Percentiles rank a stretch among this genome's conserved stretches.
Evolutionary conservation across 768 basidiomycete genomes (phyloP).

Genomic region (Boletus edulis): DNA sequence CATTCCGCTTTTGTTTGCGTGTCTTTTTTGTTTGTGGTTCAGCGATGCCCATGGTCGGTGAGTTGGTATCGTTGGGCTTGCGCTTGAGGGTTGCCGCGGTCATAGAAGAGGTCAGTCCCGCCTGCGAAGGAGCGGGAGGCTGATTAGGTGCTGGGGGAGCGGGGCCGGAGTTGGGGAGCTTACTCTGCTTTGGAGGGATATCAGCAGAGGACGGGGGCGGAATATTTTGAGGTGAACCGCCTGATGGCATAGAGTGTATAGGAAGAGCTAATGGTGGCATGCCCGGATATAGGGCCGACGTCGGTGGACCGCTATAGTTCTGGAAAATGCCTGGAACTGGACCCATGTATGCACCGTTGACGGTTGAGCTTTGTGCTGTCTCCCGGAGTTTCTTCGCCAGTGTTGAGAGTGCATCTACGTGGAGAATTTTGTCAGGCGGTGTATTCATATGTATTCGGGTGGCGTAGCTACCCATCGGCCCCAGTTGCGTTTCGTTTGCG

Average conservation of each 20-base stretch:
- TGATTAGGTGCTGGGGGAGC: slow-evolving; percentile 40
- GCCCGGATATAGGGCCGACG: slow-evolving; percentile 46
- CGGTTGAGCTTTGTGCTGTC: slow-evolving; percentile 7
- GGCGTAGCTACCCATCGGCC: slow-evolving; percentile 61
- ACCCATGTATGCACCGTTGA: slow-evolving; percentile 21
- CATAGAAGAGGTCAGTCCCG: slow-evolving; percentile 44
- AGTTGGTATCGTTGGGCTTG: slow-evolving; percentile 45
- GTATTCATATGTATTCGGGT: slow-evolving; percentile 25
- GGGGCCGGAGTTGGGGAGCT: slow-evolving; percentile 47
- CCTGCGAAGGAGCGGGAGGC: slow-evolving; percentile 39
- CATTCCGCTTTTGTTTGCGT: slow-evolving; percentile 56
- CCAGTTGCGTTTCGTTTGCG: slow-evolving; percentile 50
- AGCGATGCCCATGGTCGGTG: slow-evolving; percentile 49
- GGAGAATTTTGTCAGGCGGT: slow-evolving; percentile 18
- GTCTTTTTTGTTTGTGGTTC: slow-evolving; percentile 51
- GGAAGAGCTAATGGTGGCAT: slow-evolving; percentile 42
- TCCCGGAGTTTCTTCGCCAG: slow-evolving; percentile 41
- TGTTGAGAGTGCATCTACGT: slow-evolving; percentile 43
- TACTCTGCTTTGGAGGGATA: slow-evolving; percentile 64
- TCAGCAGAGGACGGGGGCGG: slow-evolving; percentile 44
- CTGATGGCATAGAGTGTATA: slow-evolving; percentile 41
- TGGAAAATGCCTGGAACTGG: slow-evolving; percentile 18
- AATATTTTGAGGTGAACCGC: slow-evolving; percentile 50
- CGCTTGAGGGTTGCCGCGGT: slow-evolving; percentile 53
- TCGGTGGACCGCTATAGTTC: slow-evolving; percentile 26